Conservation (phyloP, 176 grass and related monocot genomes). For the Oryza punctata region DNA sequence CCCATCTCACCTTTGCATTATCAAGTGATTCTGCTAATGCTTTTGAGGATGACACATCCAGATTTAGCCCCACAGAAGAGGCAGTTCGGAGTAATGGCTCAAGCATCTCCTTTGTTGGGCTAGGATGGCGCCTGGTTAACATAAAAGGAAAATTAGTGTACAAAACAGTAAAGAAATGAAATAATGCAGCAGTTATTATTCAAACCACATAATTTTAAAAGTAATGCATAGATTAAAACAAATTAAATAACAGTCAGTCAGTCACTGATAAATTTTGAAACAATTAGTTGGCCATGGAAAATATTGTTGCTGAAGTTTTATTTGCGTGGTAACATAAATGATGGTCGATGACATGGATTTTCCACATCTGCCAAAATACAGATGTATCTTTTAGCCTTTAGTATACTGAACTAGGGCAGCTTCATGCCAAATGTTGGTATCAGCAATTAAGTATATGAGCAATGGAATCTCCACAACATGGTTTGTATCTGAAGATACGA, state of each 20-base stretch:
- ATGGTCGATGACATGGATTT: background rate
- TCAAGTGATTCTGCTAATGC: conserved; percentile 98
- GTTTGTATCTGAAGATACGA: conserved; percentile 1
- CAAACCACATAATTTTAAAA: conserved; percentile 2
- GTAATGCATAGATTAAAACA: background rate
- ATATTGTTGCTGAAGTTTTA: background rate
- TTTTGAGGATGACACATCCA: conserved; percentile 94
- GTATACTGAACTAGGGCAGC: background rate
- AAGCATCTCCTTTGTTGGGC: conserved; percentile 94
- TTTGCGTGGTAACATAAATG: conserved; percentile 3
- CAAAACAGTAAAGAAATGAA: conserved; percentile 33
- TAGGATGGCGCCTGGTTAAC: conserved; percentile 79
- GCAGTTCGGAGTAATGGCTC: conserved; percentile 91
- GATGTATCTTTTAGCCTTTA: background rate
- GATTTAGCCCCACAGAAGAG: conserved; percentile 78
- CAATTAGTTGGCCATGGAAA: background rate
- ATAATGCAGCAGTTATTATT: background rate
- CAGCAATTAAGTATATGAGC: background rate
- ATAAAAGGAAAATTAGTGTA: conserved; percentile 46
- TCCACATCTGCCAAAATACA: background rate
- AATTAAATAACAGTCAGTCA: background rate
- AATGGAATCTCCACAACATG: conserved; percentile 10
- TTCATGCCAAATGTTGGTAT: background rate
- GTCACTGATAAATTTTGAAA: conserved; percentile 1
- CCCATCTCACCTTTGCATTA: conserved; percentile 64